phyloP scores from a whole-genome alignment of 2,329 filamentous ascomycete species.

The Xylaria sp. region DNA sequence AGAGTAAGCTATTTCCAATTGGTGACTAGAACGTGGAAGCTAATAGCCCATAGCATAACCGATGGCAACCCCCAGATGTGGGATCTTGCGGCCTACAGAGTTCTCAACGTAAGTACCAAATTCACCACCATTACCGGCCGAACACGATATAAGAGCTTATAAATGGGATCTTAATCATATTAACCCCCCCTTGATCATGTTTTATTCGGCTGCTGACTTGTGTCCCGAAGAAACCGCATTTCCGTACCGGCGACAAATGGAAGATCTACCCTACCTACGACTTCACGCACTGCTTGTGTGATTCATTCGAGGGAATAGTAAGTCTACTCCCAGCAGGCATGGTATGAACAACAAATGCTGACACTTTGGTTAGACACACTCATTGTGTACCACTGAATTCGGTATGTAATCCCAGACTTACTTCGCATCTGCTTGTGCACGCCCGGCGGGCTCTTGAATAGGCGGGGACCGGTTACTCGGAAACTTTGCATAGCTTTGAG shows the following conservation, averaged over 20 bases:
- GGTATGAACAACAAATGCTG: neutral
- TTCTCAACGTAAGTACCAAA: constrained; percentile 51
- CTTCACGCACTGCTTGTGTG: constrained; percentile 87
- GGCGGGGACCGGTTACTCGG: no score
- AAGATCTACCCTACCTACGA: constrained; percentile 95
- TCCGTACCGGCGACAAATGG: constrained; percentile 82
- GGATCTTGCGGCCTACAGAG: constrained; percentile 90
- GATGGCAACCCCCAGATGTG: constrained; percentile 86
- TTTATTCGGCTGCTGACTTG: neutral
- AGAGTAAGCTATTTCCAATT: constrained; percentile 15
- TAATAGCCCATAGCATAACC: constrained; percentile 52
- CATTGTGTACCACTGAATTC: constrained; percentile 91
- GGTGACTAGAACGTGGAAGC: neutral
- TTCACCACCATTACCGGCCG: neutral
- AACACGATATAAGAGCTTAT: neutral
- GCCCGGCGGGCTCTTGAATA: no score
- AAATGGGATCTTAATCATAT: neutral
- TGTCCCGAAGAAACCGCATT: constrained; percentile 60
- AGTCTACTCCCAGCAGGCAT: constrained; percentile 1
- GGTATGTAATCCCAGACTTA: constrained; percentile 8
- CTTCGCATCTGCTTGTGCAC: neutral
- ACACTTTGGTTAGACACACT: constrained; percentile 62
- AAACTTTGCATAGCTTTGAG: neutral
- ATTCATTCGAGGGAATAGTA: constrained; percentile 83
- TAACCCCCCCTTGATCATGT: neutral